Evolutionary conservation across 2,329 filamentous ascomycete species (phyloP).

Genomic region (Trematosphaeria pertusa): DNA sequence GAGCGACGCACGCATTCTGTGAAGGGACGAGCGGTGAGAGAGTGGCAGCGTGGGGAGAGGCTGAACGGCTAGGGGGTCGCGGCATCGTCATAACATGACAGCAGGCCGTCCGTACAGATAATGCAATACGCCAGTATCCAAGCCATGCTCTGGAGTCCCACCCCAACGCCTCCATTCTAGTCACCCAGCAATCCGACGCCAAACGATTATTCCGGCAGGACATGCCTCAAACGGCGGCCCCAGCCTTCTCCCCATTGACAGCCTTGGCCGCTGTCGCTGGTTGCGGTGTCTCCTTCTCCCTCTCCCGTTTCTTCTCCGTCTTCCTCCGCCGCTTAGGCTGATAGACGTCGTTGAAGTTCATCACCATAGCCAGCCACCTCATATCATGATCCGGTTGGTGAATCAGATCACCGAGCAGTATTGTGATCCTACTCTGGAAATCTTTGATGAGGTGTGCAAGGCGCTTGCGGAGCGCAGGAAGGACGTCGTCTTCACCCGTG

Average conservation of each 20-base stretch:
- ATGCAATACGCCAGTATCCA: too few relatives aligned
- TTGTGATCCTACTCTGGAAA: conserved; percentile 78
- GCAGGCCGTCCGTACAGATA: too few relatives aligned
- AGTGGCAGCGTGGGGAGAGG: too few relatives aligned
- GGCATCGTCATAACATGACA: too few relatives aligned
- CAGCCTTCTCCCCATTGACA: conserved; percentile 4
- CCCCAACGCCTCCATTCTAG: too few relatives aligned
- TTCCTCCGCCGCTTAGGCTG: conserved; percentile 73
- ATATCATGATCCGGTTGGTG: conserved; percentile 96
- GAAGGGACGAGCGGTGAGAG: too few relatives aligned
- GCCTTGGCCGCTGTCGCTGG: not conserved
- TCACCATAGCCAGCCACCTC: conserved; percentile 92
- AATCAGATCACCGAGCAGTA: conserved; percentile 85
- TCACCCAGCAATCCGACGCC: too few relatives aligned
- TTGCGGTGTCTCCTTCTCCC: conserved; percentile 37
- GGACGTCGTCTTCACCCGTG: conserved; percentile 65
- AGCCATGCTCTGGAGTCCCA: too few relatives aligned
- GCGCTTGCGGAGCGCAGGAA: conserved; percentile 77
- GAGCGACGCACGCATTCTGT: too few relatives aligned
- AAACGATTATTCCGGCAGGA: too few relatives aligned
- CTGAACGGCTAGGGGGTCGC: too few relatives aligned
- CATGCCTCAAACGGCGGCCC: too few relatives aligned
- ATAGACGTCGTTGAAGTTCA: conserved; percentile 99
- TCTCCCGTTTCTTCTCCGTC: conserved; percentile 34
- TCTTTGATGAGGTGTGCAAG: conserved; percentile 74